Evolutionary conservation across 768 basidiomycete genomes (phyloP).

Genomic region (Candolleomyces efflorescens): DNA sequence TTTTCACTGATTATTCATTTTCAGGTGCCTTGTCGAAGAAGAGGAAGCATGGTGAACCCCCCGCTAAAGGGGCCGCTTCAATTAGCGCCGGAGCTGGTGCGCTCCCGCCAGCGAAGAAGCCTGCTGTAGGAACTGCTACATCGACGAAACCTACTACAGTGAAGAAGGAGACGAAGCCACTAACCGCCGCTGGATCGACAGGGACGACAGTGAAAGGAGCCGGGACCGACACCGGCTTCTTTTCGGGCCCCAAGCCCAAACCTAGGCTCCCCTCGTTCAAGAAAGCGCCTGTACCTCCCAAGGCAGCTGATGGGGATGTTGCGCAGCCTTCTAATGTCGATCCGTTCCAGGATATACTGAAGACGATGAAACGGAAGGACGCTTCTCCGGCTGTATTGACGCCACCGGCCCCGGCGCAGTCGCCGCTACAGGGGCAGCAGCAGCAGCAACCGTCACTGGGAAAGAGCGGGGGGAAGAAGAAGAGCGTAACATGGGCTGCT

Average conservation of each 20-base stretch:
- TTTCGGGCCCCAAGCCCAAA: constrained; percentile 82
- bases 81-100: constrained; percentile 18
- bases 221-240: constrained; percentile 84
- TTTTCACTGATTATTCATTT: constrained; percentile 8
- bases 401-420: constrained; percentile 40
- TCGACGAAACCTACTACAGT: constrained; percentile 34
- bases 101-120: constrained; percentile 63
- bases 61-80: constrained; percentile 6
- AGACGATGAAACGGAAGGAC: constrained; percentile 63
- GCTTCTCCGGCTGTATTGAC: constrained; percentile 61
- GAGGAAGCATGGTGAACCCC: constrained; percentile 60
- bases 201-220: constrained; percentile 62
- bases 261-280: constrained; percentile 83
- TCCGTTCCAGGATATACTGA: constrained; percentile 80
- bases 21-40: constrained; percentile 66
- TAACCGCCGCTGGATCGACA: neutral
- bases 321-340: constrained; percentile 76
- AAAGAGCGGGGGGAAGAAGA: constrained; percentile 50
- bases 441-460: constrained; percentile 27
- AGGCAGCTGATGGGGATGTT: constrained; percentile 44
- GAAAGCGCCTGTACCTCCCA: constrained; percentile 47
- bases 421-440: constrained; percentile 23
- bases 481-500: constrained; percentile 75
- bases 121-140: constrained; percentile 43
- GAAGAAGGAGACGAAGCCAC: too few species aligned